Conservation (phyloP, 331 rosid species). For the Spiraea crenata region DNA sequence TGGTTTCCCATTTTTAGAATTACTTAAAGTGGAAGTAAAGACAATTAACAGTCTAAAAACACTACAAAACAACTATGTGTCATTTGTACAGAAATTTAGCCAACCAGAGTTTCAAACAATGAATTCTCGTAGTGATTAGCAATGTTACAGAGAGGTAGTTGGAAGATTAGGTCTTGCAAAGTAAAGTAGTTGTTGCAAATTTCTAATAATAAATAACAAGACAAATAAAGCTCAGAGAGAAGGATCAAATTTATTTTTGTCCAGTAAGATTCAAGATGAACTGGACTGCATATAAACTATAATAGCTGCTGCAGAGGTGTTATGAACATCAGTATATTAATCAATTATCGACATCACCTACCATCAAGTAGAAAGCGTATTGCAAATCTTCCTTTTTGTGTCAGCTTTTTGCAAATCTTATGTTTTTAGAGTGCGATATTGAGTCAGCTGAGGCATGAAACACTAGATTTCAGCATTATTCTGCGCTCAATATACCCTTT, state of each 20-base stretch:
- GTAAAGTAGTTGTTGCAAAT: neutral
- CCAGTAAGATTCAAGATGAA: neutral
- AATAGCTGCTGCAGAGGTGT: too few species aligned
- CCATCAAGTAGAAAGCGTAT: neutral
- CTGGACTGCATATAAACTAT: neutral
- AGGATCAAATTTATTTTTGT: neutral
- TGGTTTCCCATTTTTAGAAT: neutral
- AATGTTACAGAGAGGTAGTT: neutral
- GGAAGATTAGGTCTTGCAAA: neutral
- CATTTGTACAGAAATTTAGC: neutral
- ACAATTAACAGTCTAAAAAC: neutral
- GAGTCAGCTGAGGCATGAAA: conserved; percentile 21
- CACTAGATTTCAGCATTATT: conserved; percentile 15
- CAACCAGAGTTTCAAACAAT: neutral
- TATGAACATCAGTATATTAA: conserved; percentile 4
- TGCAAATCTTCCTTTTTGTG: neutral
- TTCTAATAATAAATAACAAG: neutral
- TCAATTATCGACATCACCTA: neutral
- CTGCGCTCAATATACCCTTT: neutral
- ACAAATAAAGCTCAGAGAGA: neutral
- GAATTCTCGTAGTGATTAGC: neutral
- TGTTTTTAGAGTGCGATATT: conserved; percentile 14
- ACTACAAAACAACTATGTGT: neutral
- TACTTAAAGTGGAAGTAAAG: neutral
- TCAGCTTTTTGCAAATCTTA: neutral